Conservation (phyloP, 805 yeast species). For the Monosporozyma unispora region DNA sequence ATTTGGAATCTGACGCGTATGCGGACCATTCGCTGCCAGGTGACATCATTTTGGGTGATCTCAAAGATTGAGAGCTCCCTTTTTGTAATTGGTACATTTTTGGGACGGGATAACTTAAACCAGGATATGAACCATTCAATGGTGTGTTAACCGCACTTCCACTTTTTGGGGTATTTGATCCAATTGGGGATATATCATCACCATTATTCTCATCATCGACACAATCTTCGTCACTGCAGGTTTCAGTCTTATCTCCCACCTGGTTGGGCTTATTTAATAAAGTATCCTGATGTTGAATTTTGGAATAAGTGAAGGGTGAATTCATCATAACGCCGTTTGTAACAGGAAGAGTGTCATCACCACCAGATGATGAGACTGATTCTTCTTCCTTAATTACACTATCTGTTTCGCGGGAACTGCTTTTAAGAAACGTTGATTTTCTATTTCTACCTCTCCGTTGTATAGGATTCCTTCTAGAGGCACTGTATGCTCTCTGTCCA, state of each 20-base stretch:
- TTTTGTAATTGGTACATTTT: background rate
- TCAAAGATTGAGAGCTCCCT: background rate
- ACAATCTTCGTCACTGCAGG: background rate
- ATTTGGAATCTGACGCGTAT: conserved; percentile 10
- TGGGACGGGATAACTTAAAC: background rate
- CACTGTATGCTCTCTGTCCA: conserved; percentile 8
- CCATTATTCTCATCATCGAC: background rate
- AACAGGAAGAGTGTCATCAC: conserved; percentile 5
- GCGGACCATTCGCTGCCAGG: conserved; percentile 17
- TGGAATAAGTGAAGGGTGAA: background rate
- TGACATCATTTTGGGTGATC: background rate
- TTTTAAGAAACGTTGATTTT: conserved; percentile 17
- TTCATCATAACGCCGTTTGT: background rate
- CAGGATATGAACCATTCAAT: background rate
- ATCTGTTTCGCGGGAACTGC: conserved; percentile 15
- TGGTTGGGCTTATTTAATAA: background rate
- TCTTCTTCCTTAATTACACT: conserved; percentile 28
- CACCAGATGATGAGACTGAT: conserved; percentile 13
- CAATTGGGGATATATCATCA: background rate
- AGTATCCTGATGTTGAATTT: background rate
- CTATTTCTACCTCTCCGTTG: conserved; percentile 16
- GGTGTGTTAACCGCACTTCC: background rate
- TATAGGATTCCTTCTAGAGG: conserved; percentile 9
- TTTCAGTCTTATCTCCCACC: background rate
- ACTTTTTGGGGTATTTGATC: background rate